Evolutionary conservation across 495 filamentous ascomycete genomes (phyloP).

Genomic region (Penicillium canariense): DNA sequence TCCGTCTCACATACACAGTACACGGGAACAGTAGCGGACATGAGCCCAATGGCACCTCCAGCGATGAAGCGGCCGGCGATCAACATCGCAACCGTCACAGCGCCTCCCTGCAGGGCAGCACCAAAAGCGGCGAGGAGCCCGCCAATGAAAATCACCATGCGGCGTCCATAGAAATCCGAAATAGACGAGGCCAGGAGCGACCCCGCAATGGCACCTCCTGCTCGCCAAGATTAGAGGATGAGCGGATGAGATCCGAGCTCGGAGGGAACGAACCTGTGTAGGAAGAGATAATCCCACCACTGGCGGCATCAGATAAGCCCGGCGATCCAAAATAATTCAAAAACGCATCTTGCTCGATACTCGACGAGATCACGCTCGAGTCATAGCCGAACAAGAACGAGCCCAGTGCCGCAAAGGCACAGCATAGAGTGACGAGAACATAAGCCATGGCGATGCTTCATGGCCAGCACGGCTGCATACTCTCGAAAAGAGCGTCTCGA

Average conservation of each 20-base stretch:
- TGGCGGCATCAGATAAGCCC: constrained; percentile 37
- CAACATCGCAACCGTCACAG: constrained; percentile 50
- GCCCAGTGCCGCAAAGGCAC: constrained; percentile 57
- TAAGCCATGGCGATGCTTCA: constrained; percentile 27
- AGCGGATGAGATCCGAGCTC: background rate
- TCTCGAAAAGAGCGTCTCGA: background rate
- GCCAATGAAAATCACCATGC: constrained; percentile 48
- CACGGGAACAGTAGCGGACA: constrained; percentile 51
- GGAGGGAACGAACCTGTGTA: constrained; percentile 38
- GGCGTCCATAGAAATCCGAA: constrained; percentile 45
- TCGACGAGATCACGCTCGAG: constrained; percentile 52
- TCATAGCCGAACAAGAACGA: constrained; percentile 57
- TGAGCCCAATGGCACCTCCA: constrained; percentile 49
- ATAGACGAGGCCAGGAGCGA: constrained; percentile 46
- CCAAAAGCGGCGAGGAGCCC: constrained; percentile 46
- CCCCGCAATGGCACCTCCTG: constrained; percentile 48
- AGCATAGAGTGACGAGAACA: constrained; percentile 41
- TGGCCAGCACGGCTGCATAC: background rate
- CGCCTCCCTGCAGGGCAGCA: constrained; percentile 49
- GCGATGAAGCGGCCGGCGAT: constrained; percentile 53
- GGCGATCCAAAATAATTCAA: constrained; percentile 36
- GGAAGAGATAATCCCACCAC: constrained; percentile 51
- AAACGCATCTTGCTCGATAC: constrained; percentile 45
- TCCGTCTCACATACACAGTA: constrained; percentile 31
- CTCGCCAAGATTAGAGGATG: constrained; percentile 1